Conservation (phyloP, 2,329 filamentous ascomycete genomes). For the Zalaria sp. region DNA sequence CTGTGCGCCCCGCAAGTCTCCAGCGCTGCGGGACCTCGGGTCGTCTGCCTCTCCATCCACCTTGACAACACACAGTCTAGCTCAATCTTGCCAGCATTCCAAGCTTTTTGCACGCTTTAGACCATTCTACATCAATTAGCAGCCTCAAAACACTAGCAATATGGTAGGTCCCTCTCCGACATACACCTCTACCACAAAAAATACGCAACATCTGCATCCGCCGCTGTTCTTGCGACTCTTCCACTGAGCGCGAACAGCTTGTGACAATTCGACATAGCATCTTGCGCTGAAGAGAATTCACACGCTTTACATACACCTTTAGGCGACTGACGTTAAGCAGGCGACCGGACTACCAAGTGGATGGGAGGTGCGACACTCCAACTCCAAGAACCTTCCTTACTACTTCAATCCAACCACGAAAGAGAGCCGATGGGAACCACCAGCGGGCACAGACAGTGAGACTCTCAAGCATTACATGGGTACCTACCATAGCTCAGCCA, state of each 20-base stretch:
- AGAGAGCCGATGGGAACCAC: conserved; percentile 91
- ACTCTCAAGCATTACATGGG: conserved; percentile 93
- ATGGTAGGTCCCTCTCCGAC: conserved; percentile 2
- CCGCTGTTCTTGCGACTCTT: neutral
- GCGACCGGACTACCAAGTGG: conserved; percentile 61
- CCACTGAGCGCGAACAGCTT: neutral
- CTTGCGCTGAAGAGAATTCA: no score
- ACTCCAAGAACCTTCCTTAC: conserved; percentile 97
- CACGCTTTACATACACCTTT: no score
- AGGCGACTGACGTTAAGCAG: neutral
- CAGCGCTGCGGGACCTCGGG: no score
- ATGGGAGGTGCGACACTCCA: conserved; percentile 96
- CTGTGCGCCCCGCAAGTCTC: no score
- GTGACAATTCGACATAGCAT: no score
- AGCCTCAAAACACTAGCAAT: conserved; percentile 1
- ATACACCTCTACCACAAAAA: conserved; percentile 18
- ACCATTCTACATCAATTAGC: neutral
- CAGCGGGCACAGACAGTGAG: conserved; percentile 73
- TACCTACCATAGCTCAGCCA: conserved; percentile 56
- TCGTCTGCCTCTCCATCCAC: no score
- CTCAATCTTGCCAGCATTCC: neutral
- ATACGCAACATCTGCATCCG: conserved; percentile 27
- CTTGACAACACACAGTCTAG: no score
- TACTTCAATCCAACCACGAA: conserved; percentile 87
- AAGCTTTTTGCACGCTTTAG: no score